Conservation (phyloP, 495 filamentous ascomycete species). For the Penicillium lagena region DNA sequence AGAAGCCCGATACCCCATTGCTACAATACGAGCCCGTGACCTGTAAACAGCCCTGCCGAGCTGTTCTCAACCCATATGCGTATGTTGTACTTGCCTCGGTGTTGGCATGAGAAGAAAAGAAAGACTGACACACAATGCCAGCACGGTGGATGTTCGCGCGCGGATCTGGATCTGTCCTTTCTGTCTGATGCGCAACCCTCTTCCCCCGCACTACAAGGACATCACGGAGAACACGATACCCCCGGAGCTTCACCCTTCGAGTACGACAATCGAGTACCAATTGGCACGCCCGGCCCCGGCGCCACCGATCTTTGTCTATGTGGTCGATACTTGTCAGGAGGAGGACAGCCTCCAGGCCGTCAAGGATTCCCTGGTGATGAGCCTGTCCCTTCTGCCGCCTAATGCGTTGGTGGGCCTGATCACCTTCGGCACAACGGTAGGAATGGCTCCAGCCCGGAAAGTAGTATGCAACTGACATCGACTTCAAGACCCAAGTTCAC, state of each 20-base stretch:
- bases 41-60: constrained; percentile 93
- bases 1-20: constrained; percentile 82
- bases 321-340: constrained; percentile 98
- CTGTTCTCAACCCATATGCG: constrained; percentile 97
- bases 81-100: constrained; percentile 33
- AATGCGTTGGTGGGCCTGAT: constrained; percentile 93
- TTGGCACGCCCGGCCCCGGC: constrained; percentile 88
- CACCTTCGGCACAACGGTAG: constrained; percentile 94
- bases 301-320: constrained; percentile 94
- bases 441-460: constrained; percentile 2
- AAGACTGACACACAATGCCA: constrained; percentile 30
- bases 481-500: constrained; percentile 78
- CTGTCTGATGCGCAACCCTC: constrained; percentile 88
- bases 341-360: constrained; percentile 93
- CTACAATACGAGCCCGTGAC: constrained; percentile 96
- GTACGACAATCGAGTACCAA: constrained; percentile 96
- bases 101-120: background rate
- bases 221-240: constrained; percentile 93
- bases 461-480: constrained; percentile 14
- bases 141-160: constrained; percentile 91
- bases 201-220: constrained; percentile 98
- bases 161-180: constrained; percentile 98
- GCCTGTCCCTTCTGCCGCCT: constrained; percentile 86
- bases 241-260: constrained; percentile 85
- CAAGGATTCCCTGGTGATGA: constrained; percentile 96